Evolutionary conservation across 1,139 yeast species (phyloP).

Genomic region (Debaryomyces subglobosus): DNA sequence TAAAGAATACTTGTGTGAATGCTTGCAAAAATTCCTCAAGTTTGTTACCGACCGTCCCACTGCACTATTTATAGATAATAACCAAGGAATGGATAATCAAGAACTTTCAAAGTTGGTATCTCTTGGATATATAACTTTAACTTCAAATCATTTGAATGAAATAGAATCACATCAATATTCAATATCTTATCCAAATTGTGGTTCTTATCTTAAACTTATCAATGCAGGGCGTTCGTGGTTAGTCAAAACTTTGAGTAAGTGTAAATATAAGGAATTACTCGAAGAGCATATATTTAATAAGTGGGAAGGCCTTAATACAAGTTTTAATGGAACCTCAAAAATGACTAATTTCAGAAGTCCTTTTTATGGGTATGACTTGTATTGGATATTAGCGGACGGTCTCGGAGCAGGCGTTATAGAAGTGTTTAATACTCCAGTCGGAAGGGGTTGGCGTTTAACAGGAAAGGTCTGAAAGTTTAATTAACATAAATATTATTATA

Average conservation of each 20-base stretch:
- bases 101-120: slow-evolving; percentile 42
- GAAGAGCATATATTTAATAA: slow-evolving; percentile 51
- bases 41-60: slow-evolving; percentile 33
- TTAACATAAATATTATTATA: slow-evolving; percentile 1
- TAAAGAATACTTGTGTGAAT: slow-evolving; percentile 9
- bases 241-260: slow-evolving; percentile 44
- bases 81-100: slow-evolving; percentile 26
- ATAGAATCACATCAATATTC: slow-evolving; percentile 47
- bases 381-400: slow-evolving; percentile 67
- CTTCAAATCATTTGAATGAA: slow-evolving; percentile 52
- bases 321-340: slow-evolving; percentile 28
- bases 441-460: slow-evolving; percentile 69
- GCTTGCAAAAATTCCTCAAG: slow-evolving; percentile 26
- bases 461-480: slow-evolving; percentile 37
- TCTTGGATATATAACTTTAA: slow-evolving; percentile 59
- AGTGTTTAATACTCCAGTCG: slow-evolving; percentile 69
- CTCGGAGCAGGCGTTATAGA: slow-evolving; percentile 72
- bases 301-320: slow-evolving; percentile 46
- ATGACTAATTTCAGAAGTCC: slow-evolving; percentile 56
- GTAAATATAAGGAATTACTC: slow-evolving; percentile 54
- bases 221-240: slow-evolving; percentile 54
- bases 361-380: slow-evolving; percentile 59
- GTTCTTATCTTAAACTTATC: slow-evolving; percentile 53
- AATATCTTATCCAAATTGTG: slow-evolving; percentile 65
- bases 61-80: slow-evolving; percentile 31